Base-by-base conservation (phyloP, 2,329 filamentous ascomycete species). In the Fusarium sp. region DNA sequence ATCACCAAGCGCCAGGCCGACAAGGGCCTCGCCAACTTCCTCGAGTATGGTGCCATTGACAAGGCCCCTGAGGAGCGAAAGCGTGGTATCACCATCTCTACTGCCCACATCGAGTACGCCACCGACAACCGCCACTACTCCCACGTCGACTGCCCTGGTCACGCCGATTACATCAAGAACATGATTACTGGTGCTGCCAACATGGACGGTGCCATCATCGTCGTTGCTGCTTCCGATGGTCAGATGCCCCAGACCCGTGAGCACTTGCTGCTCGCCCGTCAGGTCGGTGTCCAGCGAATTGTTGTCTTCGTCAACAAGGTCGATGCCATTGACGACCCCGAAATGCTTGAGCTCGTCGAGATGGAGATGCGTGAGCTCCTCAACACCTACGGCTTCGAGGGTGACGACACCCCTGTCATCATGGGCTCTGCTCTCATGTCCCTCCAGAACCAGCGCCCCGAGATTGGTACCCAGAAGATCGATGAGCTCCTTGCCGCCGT, bases 121-220 rank as follows among this genome's bases (percentile, higher is more conserved):
- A 99, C 96, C 82, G 93, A 97, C 1, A 87, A 87, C 80, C 92
- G 96, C 80, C 96, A 99, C 87, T 99, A 99, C 86, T 96, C 96
- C 78, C 96, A 99, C 89, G 96, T 99, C 86, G 96, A 99, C 89
- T 99, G 96, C 85, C 96, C 96, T 64, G 96, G 96, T 84, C 96
- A 99, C 91, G 96, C 96, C 84, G 96, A 99, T 94, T 99, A 99
- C 88, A 98, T 99, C 87, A 99, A 99, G 90, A 99, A 99, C 91
- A 99, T 99, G 96, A 99, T 99, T 83, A 99, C 96, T 75, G 96
- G 96, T 90, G 94, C 96, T 70, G 95, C 97, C 78, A 97, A 94
- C 87, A 99, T 99, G 96, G 96, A 99, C 78, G 96, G 96, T 78
- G 95, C 96, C 78, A 95, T 99, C 81, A 98, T 99, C 78, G 96